Evolutionary conservation across 768 basidiomycete genomes (phyloP), one percentile per base, ranked within the genome.

Genomic region (Obba rivulosa): DNA sequence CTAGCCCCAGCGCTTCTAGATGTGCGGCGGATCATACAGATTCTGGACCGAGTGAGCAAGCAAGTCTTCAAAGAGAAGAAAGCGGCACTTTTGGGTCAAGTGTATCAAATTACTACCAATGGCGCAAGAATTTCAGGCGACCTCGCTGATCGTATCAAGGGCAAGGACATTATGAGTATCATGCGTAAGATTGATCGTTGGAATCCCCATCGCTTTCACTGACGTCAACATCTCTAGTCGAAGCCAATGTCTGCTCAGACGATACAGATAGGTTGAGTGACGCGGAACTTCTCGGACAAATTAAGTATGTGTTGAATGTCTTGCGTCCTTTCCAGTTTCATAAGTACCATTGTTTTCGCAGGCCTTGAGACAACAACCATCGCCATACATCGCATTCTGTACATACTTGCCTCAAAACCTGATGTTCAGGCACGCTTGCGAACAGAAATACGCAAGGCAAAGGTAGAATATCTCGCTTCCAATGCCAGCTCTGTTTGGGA

Each of bases 81-180:
- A 43, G 60, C 53, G 3, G 52, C 44, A 28, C 34, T 59, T 46
- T 49, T 51, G 54, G 47, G 36, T 20, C 21, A 18, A 13, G 7
- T 31, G 28, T 13, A 13, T 13, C 34, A 9, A 45, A 14, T 24
- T 51, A 4, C 38, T 46, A 37, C 40, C 48, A 8, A 13, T 31
- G 13, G 28, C 13, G 54, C 46, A 38, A 41, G 38, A n/a, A n/a
- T n/a, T n/a, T n/a, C n/a, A 37, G 36, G 21, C 36, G 25, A 43
- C 18, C n/a, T 52, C 20, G 40, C 34, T 16, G 53, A 56, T 25
- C 43, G 43, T 16, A 57, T 50, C 47, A 56, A 52, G 43, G 59
- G 64, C 0, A 65, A 57, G 43, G 68, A 72, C 38, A 66, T 73
- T 34, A 68, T 73, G 70, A 68, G 58, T 47, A 65, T 73, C 52